Base-by-base conservation (phyloP, 495 filamentous ascomycete species). In the Astrothelium subdiscretum region DNA sequence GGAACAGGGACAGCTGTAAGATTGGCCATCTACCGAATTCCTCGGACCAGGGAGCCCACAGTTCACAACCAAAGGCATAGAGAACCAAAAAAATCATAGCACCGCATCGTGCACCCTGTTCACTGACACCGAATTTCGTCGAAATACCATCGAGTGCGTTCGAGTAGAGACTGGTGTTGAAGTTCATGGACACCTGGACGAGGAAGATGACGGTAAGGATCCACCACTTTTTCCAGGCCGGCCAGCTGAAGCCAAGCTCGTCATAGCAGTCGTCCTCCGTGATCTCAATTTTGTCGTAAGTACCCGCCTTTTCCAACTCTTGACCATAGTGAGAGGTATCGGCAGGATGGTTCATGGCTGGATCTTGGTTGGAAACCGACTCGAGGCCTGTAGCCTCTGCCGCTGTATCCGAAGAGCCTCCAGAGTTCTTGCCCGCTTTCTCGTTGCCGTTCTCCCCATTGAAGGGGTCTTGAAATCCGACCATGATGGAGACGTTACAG, bases 111-210 rank as follows among this genome's bases (percentile, higher is more conserved):
- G 85, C 87, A 0, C 80, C 80, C 69, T 89, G 85, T 32, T 76
- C 74, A 66, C 81, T 85, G 62, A 91, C 82, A 18, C 75, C 54
- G 70, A 87, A 91, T 40, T 87, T 72, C 48, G 83, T 72, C 1
- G 81, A 76, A 61, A 92, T 80, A 5, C 82, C 82, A 0, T 65
- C 65, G 13, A 90, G 72, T 15, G 80, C 87, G 67, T 87, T 88
- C 40, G 83, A 78, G 72, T 89, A 91, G 12, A 89, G 78, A 32
- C 82, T 83, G 11, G 85, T 86, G 77, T 91, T 91, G 78, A 91
- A 88, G 76, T 92, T 92, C 88, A 92, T 92, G 3, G 87, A 90
- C 58, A 85, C 83, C 66, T 91, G 88, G 6, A 92, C 85, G 43
- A 80, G 69, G 75, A 90, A 90, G 70, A 92, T 86, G 63, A 90